Base-by-base conservation (phyloP, 257 asterid species). In the Lithospermum erythrorhizon region DNA sequence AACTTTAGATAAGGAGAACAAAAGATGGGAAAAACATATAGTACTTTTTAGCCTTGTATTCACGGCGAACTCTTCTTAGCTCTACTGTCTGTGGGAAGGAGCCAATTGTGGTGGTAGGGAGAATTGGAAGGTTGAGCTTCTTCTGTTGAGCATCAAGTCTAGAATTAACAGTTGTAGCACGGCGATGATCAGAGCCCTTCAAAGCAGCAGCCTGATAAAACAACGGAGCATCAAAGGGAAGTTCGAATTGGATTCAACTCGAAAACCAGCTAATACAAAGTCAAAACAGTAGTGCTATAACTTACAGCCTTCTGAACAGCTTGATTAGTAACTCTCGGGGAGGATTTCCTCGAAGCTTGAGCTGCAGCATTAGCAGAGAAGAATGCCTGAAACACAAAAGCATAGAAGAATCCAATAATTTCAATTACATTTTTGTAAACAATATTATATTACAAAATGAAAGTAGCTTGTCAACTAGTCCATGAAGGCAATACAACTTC, bases 281-380 rank as follows among this genome's bases (percentile, higher is more conserved):
- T 27, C 1, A 6, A 53, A 3, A 56, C 5, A 55, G 51, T 22
- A 58, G 49, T 70, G 24, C 48, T 60, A 68, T 65, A 74, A 81
- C 98, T 79, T 77, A 91, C 98, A 74, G 98, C 96, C 84, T 91
- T 91, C 56, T 91, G 95, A 62, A 91, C 98, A 69, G 95, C 94
- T 73, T 84, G 90, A 41, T 91, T 86, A 8, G 65, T 91, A 72
- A 88, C 98, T 71, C 96, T 78, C 15, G 98, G 98, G 25, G 98
- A 91, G 67, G 94, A 81, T 72, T 82, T 91, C 68, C 98, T 84
- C 57, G 98, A 91, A 75, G 96, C 96, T 79, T 73, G 96, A 72
- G 98, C 95, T 22, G 86, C 76, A 61, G 95, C 84, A 70, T 86
- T 91, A 24, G 90, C 87, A 57, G 96, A 78, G 78, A 88, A 86